Percentiles rank a stretch among this genome's conserved stretches.
Conservation (phyloP, 176 grass and related monocot species). For the Eleusine indica region DNA sequence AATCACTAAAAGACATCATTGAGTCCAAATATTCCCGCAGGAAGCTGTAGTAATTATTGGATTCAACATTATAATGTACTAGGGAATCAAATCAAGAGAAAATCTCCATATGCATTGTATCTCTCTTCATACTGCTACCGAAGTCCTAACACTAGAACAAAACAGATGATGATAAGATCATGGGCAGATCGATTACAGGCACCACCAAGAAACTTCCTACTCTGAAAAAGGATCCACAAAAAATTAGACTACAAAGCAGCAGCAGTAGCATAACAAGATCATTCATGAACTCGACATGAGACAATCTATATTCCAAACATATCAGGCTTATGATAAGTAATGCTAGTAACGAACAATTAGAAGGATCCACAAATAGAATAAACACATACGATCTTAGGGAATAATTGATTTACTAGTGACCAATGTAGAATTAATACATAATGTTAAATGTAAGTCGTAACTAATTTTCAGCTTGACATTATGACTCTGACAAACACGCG, state of each 20-base stretch:
- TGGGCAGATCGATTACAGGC: neutral
- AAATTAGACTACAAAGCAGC: neutral
- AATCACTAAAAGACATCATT: conserved; percentile 30
- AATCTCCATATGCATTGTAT: conserved; percentile 41
- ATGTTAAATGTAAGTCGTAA: conserved; percentile 13
- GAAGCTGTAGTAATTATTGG: conserved; percentile 9
- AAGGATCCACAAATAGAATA: conserved; percentile 26
- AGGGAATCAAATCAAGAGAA: conserved; percentile 48
- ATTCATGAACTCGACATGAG: conserved; percentile 19
- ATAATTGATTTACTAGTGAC: neutral
- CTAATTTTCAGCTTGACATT: neutral
- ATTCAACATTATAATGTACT: conserved; percentile 29
- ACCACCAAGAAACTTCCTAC: conserved; percentile 36
- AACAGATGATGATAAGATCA: neutral
- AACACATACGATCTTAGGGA: neutral
- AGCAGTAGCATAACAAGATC: neutral
- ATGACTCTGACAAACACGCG: conserved; percentile 2
- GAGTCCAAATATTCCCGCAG: conserved; percentile 33
- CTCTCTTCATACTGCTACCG: neutral
- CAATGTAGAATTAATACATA: neutral
- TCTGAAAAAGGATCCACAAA: neutral
- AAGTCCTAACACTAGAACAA: conserved; percentile 3
- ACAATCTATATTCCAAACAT: neutral
- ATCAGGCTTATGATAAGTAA: neutral
- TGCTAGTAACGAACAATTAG: conserved; percentile 17